A percentile compares a stretch with the other conserved stretches of the same genome.
phyloP scores from a whole-genome alignment of 805 yeast species.

The Candida palmyrensis region DNA sequence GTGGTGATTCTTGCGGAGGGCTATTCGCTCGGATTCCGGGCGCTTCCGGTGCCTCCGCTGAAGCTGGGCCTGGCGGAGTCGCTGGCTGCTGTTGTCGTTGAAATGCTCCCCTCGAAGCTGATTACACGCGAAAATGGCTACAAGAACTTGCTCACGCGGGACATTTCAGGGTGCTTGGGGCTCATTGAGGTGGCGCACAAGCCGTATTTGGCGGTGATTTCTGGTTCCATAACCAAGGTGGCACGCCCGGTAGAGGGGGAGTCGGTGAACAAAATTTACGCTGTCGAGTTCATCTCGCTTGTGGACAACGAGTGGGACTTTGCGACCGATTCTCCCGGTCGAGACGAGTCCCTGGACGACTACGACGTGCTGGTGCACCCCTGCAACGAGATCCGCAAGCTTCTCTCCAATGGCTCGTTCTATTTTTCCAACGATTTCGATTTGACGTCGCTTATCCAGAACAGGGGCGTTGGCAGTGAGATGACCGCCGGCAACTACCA shows the following conservation, averaged over 20 bases:
- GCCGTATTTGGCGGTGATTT: conserved; percentile 72
- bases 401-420: conserved; percentile 83
- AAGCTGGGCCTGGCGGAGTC: conserved; percentile 10
- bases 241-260: conserved; percentile 82
- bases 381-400: conserved; percentile 70
- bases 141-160: conserved; percentile 31
- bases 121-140: conserved; percentile 36
- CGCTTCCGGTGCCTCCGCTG: conserved; percentile 11
- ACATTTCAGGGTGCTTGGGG: conserved; percentile 70
- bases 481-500: conserved; percentile 27
- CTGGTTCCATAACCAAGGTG: conserved; percentile 62
- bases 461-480: conserved; percentile 47
- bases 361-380: conserved; percentile 51
- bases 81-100: conserved; percentile 47
- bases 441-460: conserved; percentile 79
- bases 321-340: conserved; percentile 17
- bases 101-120: conserved; percentile 33
- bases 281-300: conserved; percentile 84
- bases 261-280: conserved; percentile 69
- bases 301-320: conserved; percentile 76
- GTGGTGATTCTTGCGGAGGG: conserved; percentile 26
- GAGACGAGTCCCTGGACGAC: conserved; percentile 2
- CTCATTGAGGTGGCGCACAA: conserved; percentile 64
- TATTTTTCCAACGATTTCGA: conserved; percentile 92
- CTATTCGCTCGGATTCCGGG: conserved; percentile 23